Base-by-base conservation (phyloP, 768 basidiomycete genomes). In the Boletus fagicola region DNA sequence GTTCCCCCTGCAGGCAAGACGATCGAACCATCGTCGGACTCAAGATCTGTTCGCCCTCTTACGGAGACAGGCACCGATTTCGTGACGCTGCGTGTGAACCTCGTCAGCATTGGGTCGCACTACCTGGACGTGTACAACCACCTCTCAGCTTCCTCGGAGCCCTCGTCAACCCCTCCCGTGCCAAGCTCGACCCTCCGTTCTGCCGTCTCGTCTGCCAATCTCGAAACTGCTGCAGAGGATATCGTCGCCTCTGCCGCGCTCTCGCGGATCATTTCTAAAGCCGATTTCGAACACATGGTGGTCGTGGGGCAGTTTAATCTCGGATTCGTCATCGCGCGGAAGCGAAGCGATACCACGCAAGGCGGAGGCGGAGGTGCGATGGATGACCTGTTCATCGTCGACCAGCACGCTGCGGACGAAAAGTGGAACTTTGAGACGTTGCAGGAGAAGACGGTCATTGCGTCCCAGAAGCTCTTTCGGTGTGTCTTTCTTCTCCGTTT, bases 391-490 rank as follows among this genome's bases (percentile, higher is more conserved):
- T 98, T 98, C 74, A 94, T 99, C 60, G 82, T 98, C 18, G 96
- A 98, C 65, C 96, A 98, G 68, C 96, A 98, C 72, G 96, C 96
- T 5, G 87, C 92, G 6, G 97, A 99, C 72, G 97, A 98, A 74
- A 98, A 98, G 76, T 98, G 92, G 74, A 98, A 98, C 69, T 98
- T 98, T 68, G 97, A 98, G 77, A 90, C 83, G 1, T 74, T 98
- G 56, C 96, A 98, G 71, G 80, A 83, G 62, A 93, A 86, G n/a
- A 98, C 95, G 12, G 82, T 80, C 51, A 94, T 99, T 56, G 82
- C 90, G 62, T 91, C 90, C 2, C 96, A 98, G 65, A 84, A 77
- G 58, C 77, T 98, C 5, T 83, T 96, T 69, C 80, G 81, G 95
- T 95, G 62, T 54, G 84, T 31, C 12, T 28, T 40, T 15, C 16